Conservation (phyloP, 2,329 filamentous ascomycete genomes). For the Trichoderma oligosporum region DNA sequence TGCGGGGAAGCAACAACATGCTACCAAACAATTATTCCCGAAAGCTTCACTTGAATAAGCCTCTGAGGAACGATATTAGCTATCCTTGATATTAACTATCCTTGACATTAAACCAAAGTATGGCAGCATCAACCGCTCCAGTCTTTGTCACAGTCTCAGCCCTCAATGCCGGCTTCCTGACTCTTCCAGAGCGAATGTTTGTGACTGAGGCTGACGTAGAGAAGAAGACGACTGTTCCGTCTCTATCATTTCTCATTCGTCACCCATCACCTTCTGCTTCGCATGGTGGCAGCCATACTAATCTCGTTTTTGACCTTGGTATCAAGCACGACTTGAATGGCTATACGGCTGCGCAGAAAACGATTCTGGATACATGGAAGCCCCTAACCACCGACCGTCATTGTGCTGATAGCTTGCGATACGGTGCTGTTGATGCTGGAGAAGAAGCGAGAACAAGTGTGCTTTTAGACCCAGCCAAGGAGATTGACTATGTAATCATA, state of each 20-base stretch:
- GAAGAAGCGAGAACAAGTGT: background rate
- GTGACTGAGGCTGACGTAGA: background rate
- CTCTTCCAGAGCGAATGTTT: slow-evolving; percentile 10
- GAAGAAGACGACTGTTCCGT: slow-evolving; percentile 3
- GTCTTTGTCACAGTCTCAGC: slow-evolving; percentile 2
- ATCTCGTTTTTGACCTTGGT: slow-evolving; percentile 12
- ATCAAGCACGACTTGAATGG: slow-evolving; percentile 1
- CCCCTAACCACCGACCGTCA: background rate
- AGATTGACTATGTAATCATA: slow-evolving; percentile 8
- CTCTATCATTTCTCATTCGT: slow-evolving; percentile 12
- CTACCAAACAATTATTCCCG: too few species aligned
- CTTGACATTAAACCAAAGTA: background rate
- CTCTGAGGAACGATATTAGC: too few species aligned
- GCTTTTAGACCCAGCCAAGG: slow-evolving; percentile 4
- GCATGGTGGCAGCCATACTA: background rate
- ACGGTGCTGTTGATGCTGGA: background rate
- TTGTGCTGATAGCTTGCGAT: background rate
- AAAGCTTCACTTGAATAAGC: too few species aligned
- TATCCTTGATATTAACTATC: background rate
- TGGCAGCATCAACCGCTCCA: background rate
- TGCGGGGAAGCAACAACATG: too few species aligned
- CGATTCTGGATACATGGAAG: background rate
- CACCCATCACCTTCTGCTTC: background rate
- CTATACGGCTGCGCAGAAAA: background rate
- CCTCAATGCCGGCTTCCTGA: slow-evolving; percentile 1